phyloP scores from a whole-genome alignment of 176 grass and related monocot species.

The Luzula sylvatica region DNA sequence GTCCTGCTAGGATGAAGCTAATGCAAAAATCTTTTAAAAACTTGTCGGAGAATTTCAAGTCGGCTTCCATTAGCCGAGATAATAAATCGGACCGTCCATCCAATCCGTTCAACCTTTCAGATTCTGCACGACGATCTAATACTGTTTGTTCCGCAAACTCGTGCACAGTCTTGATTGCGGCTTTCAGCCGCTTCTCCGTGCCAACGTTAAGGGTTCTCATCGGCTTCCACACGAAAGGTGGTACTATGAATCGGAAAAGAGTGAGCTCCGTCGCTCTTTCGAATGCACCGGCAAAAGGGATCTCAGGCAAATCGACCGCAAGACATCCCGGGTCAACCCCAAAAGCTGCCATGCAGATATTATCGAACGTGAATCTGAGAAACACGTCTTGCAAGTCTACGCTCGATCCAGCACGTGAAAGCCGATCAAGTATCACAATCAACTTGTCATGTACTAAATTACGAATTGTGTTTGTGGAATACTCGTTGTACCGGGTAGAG shows the following conservation, averaged over 20 bases:
- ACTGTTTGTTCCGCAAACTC: conserved; percentile 49
- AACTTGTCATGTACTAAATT: conserved; percentile 33
- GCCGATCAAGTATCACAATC: conserved; percentile 26
- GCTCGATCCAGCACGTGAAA: background rate
- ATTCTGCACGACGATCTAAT: conserved; percentile 37
- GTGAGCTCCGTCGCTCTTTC: conserved; percentile 66
- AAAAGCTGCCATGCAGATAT: conserved; percentile 70
- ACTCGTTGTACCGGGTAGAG: conserved; percentile 46
- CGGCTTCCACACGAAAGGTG: conserved; percentile 73
- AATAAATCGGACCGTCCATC: conserved; percentile 45
- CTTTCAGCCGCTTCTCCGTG: conserved; percentile 43
- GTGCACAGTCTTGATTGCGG: conserved; percentile 34
- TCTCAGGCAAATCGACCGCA: conserved; percentile 44
- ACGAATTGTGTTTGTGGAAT: conserved; percentile 36
- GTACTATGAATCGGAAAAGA: conserved; percentile 52
- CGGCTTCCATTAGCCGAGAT: conserved; percentile 38
- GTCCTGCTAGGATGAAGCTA: conserved; percentile 92
- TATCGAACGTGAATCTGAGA: conserved; percentile 84
- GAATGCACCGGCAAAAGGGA: conserved; percentile 78
- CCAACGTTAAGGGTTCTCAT: conserved; percentile 44
- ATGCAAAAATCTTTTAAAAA: conserved; percentile 88
- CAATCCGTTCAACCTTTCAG: conserved; percentile 30
- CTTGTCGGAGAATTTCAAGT: conserved; percentile 40
- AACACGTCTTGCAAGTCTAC: conserved; percentile 80
- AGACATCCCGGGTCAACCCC: conserved; percentile 66